phyloP scores from a whole-genome alignment of 768 basidiomycete genomes.

The Lactarius deliciosus region DNA sequence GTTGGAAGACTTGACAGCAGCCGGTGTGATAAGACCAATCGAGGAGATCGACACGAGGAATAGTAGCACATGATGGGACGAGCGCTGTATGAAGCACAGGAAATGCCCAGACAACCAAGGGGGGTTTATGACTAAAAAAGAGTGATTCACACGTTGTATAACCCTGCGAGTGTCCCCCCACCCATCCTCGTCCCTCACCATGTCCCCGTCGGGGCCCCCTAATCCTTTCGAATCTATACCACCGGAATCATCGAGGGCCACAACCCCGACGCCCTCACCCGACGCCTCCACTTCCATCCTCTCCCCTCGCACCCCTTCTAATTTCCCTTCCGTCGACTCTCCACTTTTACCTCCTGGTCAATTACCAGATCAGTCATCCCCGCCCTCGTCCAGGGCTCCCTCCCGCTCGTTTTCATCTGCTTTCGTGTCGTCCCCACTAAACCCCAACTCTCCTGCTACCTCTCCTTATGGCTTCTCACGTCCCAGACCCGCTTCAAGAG shows the following conservation, averaged over 20 bases:
- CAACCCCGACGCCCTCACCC: slow-evolving; percentile 19
- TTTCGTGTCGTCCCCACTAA: slow-evolving; percentile 55
- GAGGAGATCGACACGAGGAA: not conserved
- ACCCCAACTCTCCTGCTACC: slow-evolving; percentile 40
- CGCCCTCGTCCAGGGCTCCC: slow-evolving; percentile 22
- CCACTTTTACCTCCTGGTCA: slow-evolving; percentile 7
- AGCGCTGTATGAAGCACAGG: not conserved
- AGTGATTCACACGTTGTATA: not conserved
- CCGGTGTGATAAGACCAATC: not conserved
- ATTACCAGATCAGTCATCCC: slow-evolving; percentile 1
- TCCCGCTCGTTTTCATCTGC: slow-evolving; percentile 35
- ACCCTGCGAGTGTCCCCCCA: not conserved
- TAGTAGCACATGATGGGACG: not conserved
- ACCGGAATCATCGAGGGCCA: slow-evolving; percentile 13
- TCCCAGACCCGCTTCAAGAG: slow-evolving; percentile 42
- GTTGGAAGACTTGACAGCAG: slow-evolving; percentile 34
- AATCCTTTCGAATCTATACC: slow-evolving; percentile 24
- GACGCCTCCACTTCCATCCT: slow-evolving; percentile 2
- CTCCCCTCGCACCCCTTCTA: slow-evolving; percentile 16
- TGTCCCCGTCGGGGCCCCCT: slow-evolving; percentile 18
- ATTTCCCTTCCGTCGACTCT: slow-evolving; percentile 6
- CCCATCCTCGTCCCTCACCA: not conserved
- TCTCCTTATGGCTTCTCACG: slow-evolving; percentile 35
- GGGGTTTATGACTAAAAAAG: too few relatives aligned
- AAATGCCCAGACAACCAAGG: not conserved